These are phyloP conservation scores for Ceratobasidium sp. DNA, from an alignment of 1,284 basidiomycete genomes.

Conservation along the genomic window DNA sequence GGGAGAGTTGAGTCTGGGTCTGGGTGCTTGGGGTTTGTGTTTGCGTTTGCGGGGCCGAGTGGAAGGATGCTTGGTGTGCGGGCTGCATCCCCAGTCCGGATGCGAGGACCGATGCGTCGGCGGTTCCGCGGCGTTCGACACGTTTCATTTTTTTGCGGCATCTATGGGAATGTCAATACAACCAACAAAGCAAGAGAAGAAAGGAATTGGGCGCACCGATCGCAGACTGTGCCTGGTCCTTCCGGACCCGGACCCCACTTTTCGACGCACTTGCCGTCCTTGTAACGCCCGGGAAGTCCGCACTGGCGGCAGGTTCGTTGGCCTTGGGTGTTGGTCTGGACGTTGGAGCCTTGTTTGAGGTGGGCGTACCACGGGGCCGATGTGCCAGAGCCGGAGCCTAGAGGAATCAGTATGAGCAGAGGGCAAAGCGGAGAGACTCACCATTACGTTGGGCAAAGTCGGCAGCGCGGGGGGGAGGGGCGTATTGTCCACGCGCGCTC, in stretches of 20 bases:
- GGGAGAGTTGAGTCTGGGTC: slow-evolving; percentile 4
- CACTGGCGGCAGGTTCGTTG: slow-evolving; percentile 78
- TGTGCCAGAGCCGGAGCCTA: slow-evolving; percentile 2
- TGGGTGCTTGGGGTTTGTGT: slow-evolving; percentile 1
- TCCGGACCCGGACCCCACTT: slow-evolving; percentile 86
- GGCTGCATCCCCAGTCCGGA: not conserved
- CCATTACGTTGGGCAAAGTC: slow-evolving; percentile 19
- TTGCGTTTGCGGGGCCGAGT: slow-evolving; percentile 5
- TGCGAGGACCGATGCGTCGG: slow-evolving; percentile 36
- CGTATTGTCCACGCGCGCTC: not conserved
- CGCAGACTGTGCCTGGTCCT: slow-evolving; percentile 82
- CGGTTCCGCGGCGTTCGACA: slow-evolving; percentile 66
- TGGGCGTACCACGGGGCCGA: slow-evolving; percentile 28
- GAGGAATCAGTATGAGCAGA: not conserved
- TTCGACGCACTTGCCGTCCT: slow-evolving; percentile 83
- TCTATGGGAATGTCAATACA: too few relatives aligned
- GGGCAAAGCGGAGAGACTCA: not conserved
- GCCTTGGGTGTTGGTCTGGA: slow-evolving; percentile 63
- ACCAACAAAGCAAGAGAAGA: slow-evolving; percentile 22
- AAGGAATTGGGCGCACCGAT: slow-evolving; percentile 57
- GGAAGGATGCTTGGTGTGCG: slow-evolving; percentile 32
- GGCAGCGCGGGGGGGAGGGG: not conserved
- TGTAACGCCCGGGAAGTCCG: slow-evolving; percentile 70
- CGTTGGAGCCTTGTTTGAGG: slow-evolving; percentile 5
- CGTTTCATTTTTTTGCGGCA: slow-evolving; percentile 87